These are phyloP conservation scores for Cupressus sempervirens DNA, from an alignment of 75 land plant species.

Conservation along the genomic window DNA sequence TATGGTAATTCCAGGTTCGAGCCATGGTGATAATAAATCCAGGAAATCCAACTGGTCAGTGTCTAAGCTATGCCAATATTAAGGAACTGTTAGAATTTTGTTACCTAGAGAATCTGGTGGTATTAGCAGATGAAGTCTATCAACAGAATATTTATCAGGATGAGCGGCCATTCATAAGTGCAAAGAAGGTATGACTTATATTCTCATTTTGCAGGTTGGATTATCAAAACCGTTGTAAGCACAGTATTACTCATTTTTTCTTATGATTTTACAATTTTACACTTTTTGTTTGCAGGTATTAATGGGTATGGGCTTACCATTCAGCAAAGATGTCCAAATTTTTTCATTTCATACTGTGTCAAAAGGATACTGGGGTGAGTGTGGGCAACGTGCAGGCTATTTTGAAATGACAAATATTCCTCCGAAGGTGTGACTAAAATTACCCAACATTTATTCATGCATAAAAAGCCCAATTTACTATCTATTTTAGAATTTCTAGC, in stretches of 20 bases:
- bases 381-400: slow-evolving; percentile 98
- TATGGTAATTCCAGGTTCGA: slow-evolving; percentile 53
- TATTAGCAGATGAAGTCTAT: slow-evolving; percentile 97
- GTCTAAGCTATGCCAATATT: slow-evolving; percentile 67
- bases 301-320: slow-evolving; percentile 81
- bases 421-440: slow-evolving; percentile 50
- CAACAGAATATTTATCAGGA: slow-evolving; percentile 96
- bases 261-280: not conserved
- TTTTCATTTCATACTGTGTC: slow-evolving; percentile 95
- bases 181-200: slow-evolving; percentile 66
- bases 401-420: slow-evolving; percentile 95
- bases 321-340: slow-evolving; percentile 73
- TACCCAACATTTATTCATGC: not conserved
- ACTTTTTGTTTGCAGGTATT: slow-evolving; percentile 46
- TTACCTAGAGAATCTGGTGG: slow-evolving; percentile 56
- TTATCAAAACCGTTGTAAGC: not conserved
- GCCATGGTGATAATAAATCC: slow-evolving; percentile 99
- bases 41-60: slow-evolving; percentile 98
- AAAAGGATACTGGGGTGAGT: slow-evolving; percentile 95
- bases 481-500: not conserved
- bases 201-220: not conserved
- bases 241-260: not conserved
- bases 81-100: slow-evolving; percentile 73
- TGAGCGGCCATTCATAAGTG: slow-evolving; percentile 93
- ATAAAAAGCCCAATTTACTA: not conserved